Evolutionary conservation across 768 basidiomycete species (phyloP), one percentile per base, ranked within the genome.

Genomic region (Tylopilus subfusipes): DNA sequence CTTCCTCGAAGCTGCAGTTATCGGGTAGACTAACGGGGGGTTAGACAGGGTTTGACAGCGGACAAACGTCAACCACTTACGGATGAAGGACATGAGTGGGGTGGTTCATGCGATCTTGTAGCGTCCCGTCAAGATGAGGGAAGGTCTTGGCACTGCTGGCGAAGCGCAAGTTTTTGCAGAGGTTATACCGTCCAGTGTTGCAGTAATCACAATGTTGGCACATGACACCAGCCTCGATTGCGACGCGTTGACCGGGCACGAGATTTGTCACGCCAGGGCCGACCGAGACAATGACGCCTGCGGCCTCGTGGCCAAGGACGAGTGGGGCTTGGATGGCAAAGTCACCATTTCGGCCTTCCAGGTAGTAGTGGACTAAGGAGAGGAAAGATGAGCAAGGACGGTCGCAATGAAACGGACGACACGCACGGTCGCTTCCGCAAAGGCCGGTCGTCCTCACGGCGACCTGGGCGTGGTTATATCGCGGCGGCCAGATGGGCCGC

Each of bases 61-160:
- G 46, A 48, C 30, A 38, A 27, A 31, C 9, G 16, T 5, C 30
- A 40, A 48, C 27, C 9, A 82, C 91, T 69, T 71, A 94, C 91
- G 90, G 90, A 72, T 95, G 90, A 48, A 95, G 80, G 52, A 91
- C 82, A 59, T 86, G 79, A 0, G 83, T 86, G 18, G 93, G 95
- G 71, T 96, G 94, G 72, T 91, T 93, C 81, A 98, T 90, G 59
- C 79, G 76, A 47, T 83, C 81, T 69, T 93, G 90, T 30, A 98
- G 81, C 12, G 93, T 96, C 9, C 95, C 95, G 63, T 98, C 95
- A 27, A 86, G 78, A 67, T 98, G 95, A 48, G 95, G 95, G 71
- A 87, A 93, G 24, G 90, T 90, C 67, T 94, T 88, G 42, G 95
- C 95, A 55, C 85, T 88, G 57, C 84, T 86, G 60, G 88, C 89